Evolutionary conservation across 75 land plant species (phyloP).

Genomic region (Pinus tabuliformis): DNA sequence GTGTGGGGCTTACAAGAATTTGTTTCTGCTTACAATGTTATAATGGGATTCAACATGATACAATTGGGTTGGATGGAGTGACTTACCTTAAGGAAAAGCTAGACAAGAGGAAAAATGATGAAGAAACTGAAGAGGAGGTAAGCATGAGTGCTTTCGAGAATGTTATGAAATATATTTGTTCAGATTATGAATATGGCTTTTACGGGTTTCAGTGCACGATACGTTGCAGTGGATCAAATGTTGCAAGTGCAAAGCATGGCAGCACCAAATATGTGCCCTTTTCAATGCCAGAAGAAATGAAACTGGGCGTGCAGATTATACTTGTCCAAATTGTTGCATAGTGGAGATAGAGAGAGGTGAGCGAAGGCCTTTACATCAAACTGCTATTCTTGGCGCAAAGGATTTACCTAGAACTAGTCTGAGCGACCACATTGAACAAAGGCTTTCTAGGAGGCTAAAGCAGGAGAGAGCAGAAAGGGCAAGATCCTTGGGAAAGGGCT

Average conservation of each 20-base stretch:
- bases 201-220: not conserved
- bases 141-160: slow-evolving; percentile 7
- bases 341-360: slow-evolving; percentile 84
- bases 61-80: slow-evolving; percentile 66
- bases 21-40: slow-evolving; percentile 93
- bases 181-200: not conserved
- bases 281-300: slow-evolving; percentile 94
- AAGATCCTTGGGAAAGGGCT: slow-evolving; percentile 55
- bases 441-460: slow-evolving; percentile 63
- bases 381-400: slow-evolving; percentile 91
- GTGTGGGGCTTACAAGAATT: slow-evolving; percentile 74
- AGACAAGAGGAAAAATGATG: slow-evolving; percentile 93
- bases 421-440: slow-evolving; percentile 87
- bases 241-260: slow-evolving; percentile 94
- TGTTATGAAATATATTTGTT: not conserved
- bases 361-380: slow-evolving; percentile 79
- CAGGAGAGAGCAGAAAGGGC: slow-evolving; percentile 84
- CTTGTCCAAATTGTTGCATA: slow-evolving; percentile 85
- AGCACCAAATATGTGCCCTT: slow-evolving; percentile 95
- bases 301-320: slow-evolving; percentile 94
- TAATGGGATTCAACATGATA: slow-evolving; percentile 85
- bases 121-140: slow-evolving; percentile 97
- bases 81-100: slow-evolving; percentile 59
- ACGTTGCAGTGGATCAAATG: slow-evolving; percentile 94
- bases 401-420: slow-evolving; percentile 88